Conservation (phyloP, 1,284 basidiomycete genomes). For the Marasmius tenuissimus region DNA sequence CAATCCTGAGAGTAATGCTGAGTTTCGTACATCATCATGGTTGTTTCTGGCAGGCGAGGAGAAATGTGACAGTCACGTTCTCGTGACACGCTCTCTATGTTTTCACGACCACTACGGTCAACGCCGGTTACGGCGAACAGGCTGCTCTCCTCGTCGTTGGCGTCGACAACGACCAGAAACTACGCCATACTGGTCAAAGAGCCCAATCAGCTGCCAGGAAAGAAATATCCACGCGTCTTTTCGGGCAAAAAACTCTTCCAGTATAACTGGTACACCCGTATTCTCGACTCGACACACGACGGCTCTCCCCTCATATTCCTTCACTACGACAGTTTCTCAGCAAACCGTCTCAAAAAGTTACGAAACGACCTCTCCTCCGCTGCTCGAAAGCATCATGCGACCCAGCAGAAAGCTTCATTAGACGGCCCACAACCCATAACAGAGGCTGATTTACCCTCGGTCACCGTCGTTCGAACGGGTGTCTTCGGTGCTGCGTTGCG, state of each 20-base stretch:
- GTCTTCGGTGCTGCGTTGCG: conserved; percentile 74
- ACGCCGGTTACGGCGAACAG: neutral
- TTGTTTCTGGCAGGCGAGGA: neutral
- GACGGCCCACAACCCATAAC: conserved; percentile 34
- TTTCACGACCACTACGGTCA: neutral
- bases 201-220: conserved; percentile 50
- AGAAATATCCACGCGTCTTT: conserved; percentile 60
- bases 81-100: neutral
- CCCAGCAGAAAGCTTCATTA: conserved; percentile 38
- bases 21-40: neutral
- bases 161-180: conserved; percentile 2
- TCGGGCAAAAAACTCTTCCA: conserved; percentile 73
- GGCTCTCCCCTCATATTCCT: conserved; percentile 66
- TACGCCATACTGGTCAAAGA: conserved; percentile 64
- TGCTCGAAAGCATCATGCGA: conserved; percentile 33
- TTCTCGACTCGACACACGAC: conserved; percentile 52
- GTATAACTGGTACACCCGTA: conserved; percentile 69
- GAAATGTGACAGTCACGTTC: conserved; percentile 1
- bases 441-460: conserved; percentile 39
- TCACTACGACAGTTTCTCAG: conserved; percentile 68
- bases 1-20: neutral
- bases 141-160: neutral
- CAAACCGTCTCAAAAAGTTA: conserved; percentile 60
- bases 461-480: conserved; percentile 67
- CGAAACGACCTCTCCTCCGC: conserved; percentile 63